A percentile compares a stretch with the other conserved stretches of the same genome.
Evolutionary conservation across 2,329 filamentous ascomycete genomes (phyloP).

Genomic region (Corniculantispora saksenae): DNA sequence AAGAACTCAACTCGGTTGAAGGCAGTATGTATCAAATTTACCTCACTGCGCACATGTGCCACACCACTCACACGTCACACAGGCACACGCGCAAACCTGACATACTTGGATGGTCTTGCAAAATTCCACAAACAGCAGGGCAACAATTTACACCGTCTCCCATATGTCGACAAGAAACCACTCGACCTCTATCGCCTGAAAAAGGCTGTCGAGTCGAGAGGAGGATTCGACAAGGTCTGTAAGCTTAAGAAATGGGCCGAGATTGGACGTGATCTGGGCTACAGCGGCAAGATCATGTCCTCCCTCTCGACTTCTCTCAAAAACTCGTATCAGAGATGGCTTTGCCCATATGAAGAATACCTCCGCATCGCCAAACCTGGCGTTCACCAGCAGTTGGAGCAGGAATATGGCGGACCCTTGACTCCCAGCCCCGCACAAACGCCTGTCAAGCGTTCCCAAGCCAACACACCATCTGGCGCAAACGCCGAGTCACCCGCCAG

Average conservation of each 20-base stretch:
- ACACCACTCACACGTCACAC: slow-evolving; percentile 20
- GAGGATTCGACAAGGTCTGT: slow-evolving; percentile 95
- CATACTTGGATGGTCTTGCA: slow-evolving; percentile 89
- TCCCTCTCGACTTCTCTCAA: slow-evolving; percentile 96
- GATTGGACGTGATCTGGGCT: slow-evolving; percentile 92
- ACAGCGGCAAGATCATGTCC: slow-evolving; percentile 99
- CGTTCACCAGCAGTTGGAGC: slow-evolving; percentile 92
- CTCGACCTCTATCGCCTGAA: slow-evolving; percentile 94
- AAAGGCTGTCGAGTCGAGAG: slow-evolving; percentile 91
- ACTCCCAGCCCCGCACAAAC: slow-evolving; percentile 72
- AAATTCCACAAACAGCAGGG: slow-evolving; percentile 98
- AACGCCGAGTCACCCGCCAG: slow-evolving; percentile 68
- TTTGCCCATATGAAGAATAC: slow-evolving; percentile 96
- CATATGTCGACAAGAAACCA: slow-evolving; percentile 96
- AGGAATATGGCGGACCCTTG: slow-evolving; percentile 88
- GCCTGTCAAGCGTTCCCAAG: slow-evolving; percentile 67
- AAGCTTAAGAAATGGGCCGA: slow-evolving; percentile 99
- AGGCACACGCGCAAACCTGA: slow-evolving; percentile 94
- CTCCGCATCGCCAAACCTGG: slow-evolving; percentile 86
- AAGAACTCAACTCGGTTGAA: slow-evolving; percentile 97
- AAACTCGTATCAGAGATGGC: slow-evolving; percentile 96
- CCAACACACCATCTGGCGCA: slow-evolving; percentile 59
- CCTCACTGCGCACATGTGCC: background rate
- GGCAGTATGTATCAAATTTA: slow-evolving; percentile 67
- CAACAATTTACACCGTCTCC: slow-evolving; percentile 88